Conservation (phyloP, 2,329 filamentous ascomycete genomes). For the Elsinoe australis region DNA sequence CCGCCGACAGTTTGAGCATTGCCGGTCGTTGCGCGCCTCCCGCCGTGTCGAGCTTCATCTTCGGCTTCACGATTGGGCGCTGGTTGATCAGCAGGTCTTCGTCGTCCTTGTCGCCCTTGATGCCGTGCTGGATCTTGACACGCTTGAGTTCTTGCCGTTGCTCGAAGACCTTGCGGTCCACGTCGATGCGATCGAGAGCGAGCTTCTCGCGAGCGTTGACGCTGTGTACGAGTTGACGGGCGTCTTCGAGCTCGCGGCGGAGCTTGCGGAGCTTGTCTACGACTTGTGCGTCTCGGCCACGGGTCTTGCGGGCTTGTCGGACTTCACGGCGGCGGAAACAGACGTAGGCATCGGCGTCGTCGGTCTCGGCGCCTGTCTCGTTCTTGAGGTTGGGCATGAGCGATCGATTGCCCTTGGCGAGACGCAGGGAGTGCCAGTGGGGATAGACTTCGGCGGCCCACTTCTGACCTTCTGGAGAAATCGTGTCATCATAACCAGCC, state of each 20-base stretch:
- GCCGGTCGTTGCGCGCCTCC: slow-evolving; percentile 62
- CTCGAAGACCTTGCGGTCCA: slow-evolving; percentile 73
- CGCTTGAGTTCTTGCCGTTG: slow-evolving; percentile 76
- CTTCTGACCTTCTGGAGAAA: slow-evolving; percentile 47
- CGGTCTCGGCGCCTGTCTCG: slow-evolving; percentile 86
- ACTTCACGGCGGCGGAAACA: slow-evolving; percentile 95
- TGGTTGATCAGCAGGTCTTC: slow-evolving; percentile 85
- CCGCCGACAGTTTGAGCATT: slow-evolving; percentile 36
- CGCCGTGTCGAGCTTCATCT: slow-evolving; percentile 46
- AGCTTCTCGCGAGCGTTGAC: slow-evolving; percentile 72
- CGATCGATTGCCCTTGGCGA: slow-evolving; percentile 59
- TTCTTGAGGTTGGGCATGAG: slow-evolving; percentile 80
- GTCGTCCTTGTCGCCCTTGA: slow-evolving; percentile 73
- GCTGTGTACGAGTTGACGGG: slow-evolving; percentile 68
- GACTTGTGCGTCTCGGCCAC: slow-evolving; percentile 86
- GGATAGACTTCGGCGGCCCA: slow-evolving; percentile 77
- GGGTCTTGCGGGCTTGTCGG: slow-evolving; percentile 87
- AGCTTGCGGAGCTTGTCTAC: slow-evolving; percentile 90
- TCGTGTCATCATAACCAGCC: slow-evolving; percentile 51
- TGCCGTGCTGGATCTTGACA: slow-evolving; percentile 76
- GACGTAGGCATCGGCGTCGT: slow-evolving; percentile 94
- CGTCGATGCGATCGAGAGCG: slow-evolving; percentile 66
- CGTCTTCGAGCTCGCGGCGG: slow-evolving; percentile 83
- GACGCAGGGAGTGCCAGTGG: slow-evolving; percentile 73
- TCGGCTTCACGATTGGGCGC: slow-evolving; percentile 51